These are phyloP conservation scores for Ceratocystis smalleyi DNA, from an alignment of 2,329 filamentous ascomycete species.

Conservation along the genomic window DNA sequence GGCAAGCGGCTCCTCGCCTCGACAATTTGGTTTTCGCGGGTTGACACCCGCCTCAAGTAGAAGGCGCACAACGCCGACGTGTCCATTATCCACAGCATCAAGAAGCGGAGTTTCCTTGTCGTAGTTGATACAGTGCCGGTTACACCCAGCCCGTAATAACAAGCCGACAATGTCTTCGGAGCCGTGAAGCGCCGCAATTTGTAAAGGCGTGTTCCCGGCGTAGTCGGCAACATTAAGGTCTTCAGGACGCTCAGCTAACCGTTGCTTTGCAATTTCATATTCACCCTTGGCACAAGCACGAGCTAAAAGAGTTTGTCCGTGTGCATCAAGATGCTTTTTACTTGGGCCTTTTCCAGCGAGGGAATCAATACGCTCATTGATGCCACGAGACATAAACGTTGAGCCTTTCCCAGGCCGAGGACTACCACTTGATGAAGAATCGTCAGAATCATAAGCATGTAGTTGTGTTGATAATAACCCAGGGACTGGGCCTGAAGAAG, in stretches of 20 bases:
- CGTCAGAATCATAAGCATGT: slow-evolving; percentile 51
- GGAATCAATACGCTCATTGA: slow-evolving; percentile 46
- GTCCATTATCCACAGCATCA: slow-evolving; percentile 91
- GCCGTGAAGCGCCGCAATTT: slow-evolving; percentile 81
- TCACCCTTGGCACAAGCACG: slow-evolving; percentile 78
- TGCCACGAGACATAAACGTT: slow-evolving; percentile 38
- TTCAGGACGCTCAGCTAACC: slow-evolving; percentile 63
- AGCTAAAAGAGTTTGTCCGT: slow-evolving; percentile 81
- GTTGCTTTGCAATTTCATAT: slow-evolving; percentile 59
- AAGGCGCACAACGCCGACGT: slow-evolving; percentile 73
- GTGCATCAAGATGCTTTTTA: slow-evolving; percentile 81
- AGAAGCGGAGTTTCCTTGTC: slow-evolving; percentile 87
- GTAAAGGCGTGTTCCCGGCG: slow-evolving; percentile 87
- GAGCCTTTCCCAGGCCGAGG: slow-evolving; percentile 43
- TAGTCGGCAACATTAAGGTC: slow-evolving; percentile 84
- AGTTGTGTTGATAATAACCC: slow-evolving; percentile 35
- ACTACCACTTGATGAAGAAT: slow-evolving; percentile 46
- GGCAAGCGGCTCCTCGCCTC: slow-evolving; percentile 81
- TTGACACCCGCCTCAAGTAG: slow-evolving; percentile 79
- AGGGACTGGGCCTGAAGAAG: not conserved
- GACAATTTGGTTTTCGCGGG: slow-evolving; percentile 77
- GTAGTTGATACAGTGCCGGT: slow-evolving; percentile 62
- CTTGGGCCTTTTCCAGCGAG: slow-evolving; percentile 54
- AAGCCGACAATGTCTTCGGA: slow-evolving; percentile 76
- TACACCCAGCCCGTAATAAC: slow-evolving; percentile 69